phyloP scores from a whole-genome alignment of 2,329 filamentous ascomycete species.

The Pseudonectria foliicola region DNA sequence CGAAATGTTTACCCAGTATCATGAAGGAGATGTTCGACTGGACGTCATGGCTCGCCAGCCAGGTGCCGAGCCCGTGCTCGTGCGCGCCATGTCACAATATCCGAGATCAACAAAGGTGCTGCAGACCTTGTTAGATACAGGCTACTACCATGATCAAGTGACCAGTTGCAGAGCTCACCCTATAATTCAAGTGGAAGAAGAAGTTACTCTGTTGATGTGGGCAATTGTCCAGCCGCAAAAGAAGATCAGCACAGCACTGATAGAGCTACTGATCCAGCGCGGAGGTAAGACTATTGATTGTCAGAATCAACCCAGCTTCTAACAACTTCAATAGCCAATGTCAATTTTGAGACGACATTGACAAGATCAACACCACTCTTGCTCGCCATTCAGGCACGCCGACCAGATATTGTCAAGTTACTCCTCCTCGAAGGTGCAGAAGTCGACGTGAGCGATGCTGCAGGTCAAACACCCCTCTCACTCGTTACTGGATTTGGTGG shows the following conservation, averaged over 20 bases:
- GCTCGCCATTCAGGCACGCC: slow-evolving; percentile 48
- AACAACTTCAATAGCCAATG: slow-evolving; percentile 37
- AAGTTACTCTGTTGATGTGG: slow-evolving; percentile 53
- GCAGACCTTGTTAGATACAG: slow-evolving; percentile 46
- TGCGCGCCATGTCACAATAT: slow-evolving; percentile 47
- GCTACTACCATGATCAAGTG: slow-evolving; percentile 53
- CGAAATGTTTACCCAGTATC: slow-evolving; percentile 43
- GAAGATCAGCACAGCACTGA: slow-evolving; percentile 50
- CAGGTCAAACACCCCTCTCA: slow-evolving; percentile 51
- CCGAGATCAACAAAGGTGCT: slow-evolving; percentile 48
- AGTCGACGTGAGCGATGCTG: slow-evolving; percentile 49
- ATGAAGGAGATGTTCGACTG: slow-evolving; percentile 39
- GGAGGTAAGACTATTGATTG: slow-evolving; percentile 25
- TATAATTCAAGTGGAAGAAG: slow-evolving; percentile 43
- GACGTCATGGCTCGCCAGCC: slow-evolving; percentile 41
- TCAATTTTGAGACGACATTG: slow-evolving; percentile 45
- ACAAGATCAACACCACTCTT: slow-evolving; percentile 53
- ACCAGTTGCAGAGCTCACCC: slow-evolving; percentile 36
- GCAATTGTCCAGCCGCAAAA: slow-evolving; percentile 56
- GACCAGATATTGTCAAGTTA: slow-evolving; percentile 49
- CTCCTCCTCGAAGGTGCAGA: slow-evolving; percentile 54
- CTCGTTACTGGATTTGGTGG: slow-evolving; percentile 51
- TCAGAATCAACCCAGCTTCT: slow-evolving; percentile 2
- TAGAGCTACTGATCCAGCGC: slow-evolving; percentile 47
- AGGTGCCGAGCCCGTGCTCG: slow-evolving; percentile 40